Evolutionary conservation across 805 yeast species (phyloP), one percentile per base, ranked within the genome.

Genomic region (Metschnikowia santaceciliae): DNA sequence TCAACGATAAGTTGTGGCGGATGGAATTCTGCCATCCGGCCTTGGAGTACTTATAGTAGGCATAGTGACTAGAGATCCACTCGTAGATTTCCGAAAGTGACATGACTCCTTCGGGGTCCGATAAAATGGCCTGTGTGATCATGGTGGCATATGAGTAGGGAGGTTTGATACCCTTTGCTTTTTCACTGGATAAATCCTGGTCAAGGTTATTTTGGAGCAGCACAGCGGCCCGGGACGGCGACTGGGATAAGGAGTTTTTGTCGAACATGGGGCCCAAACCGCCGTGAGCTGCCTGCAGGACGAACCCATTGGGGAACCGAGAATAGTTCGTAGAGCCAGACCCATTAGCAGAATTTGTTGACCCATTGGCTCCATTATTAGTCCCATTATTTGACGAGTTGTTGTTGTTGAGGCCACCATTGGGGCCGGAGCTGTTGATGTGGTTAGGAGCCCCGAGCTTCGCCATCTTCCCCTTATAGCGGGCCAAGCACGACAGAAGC

Each of bases 21-120:
- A 94, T 92, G 6, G 97, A 90, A 71, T 94, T 94, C 71, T 94
- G 99, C 99, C 99, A 94, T 35, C 99, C 99, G 7, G 96, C 86
- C 68, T 88, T 91, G 22, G 94, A 84, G 69, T 82, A 87, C 61
- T 96, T 81, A 68, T 94, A 94, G 68, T 88, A 94, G 36, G 98
- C 91, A 68, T 90, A 94, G 63, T 86, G 91, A 32, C 81, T 69
- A 4, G 94, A 73, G 49, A 94, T 94, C 90, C 96, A 94, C 58
- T 82, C 85, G 68, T 94, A 94, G 49, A 94, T 94, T 63, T 94
- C 97, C 1, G 96, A 81, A 59, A 94, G 71, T 13, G 97, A 88
- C 76, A 92, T 77, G 40, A 88, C 89, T 40, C 96, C 96, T 53
- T 91, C 96, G 1, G 80, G 78, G 49, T 90, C 88, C 6, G 96